Evolutionary conservation across 169 alveolate species (phyloP), one percentile per base, ranked within the genome.

Genomic region (Plasmodium relictum): DNA sequence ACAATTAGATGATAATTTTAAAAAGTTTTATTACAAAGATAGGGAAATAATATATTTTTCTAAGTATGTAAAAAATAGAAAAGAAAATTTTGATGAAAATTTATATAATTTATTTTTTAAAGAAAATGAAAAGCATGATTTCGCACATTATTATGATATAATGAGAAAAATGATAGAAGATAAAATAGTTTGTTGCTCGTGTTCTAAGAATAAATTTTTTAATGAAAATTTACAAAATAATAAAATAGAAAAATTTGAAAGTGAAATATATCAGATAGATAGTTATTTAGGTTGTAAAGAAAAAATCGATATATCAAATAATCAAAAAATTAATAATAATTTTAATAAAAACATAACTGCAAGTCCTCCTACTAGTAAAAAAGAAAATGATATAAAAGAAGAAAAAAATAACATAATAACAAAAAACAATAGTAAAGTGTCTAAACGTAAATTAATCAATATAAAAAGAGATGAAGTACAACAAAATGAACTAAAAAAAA

Each of bases 31-130:
- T 68, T 80, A 80, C 56, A 66, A 31, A 54, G 83, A 68, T 68
- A 69, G 71, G 31, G 16, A 72, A 42, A 45, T 83, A 7, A 48
- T 83, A 6, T 58, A 83, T 68, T 83, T 83, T 26, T 68, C 91
- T 12, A 83, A 83, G 42, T 68, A 66, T 83, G 39, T 68, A 14
- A 83, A 83, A 83, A 83, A 83, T 20, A 59, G 85, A 37, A 83
- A 58, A 56, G 83, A 83, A 24, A 52, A 66, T 83, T 83, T 83
- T 56, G 91, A 83, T 31, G 83, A 83, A 68, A 83, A 83, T 45
- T 68, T 83, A 48, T 83, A 83, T 59, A 83, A 68, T 7, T 50
- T 83, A 69, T 68, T 83, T 66, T 83, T 68, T 83, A 83, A 68
- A 71, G 56, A 83, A 54, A 68, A 68, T 16, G 83, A 83, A 68